These are phyloP conservation scores for Tephrocybe rancida DNA, from an alignment of 768 basidiomycete species.

Conservation along the genomic window DNA sequence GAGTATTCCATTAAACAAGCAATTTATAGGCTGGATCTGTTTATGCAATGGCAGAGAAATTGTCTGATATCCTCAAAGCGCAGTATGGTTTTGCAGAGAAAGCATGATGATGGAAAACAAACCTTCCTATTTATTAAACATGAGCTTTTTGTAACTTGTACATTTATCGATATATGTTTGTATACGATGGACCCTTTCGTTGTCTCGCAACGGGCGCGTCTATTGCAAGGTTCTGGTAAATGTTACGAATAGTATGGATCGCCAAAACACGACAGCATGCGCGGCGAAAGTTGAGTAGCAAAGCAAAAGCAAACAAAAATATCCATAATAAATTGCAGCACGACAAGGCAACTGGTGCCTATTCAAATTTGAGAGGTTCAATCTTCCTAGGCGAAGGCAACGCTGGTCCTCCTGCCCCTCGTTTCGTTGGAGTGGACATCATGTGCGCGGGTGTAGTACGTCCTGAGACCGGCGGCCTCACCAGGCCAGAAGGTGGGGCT, in stretches of 20 bases:
- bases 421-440: slow-evolving; percentile 25
- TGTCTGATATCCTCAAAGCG: slow-evolving; percentile 31
- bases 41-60: slow-evolving; percentile 32
- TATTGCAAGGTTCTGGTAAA: not conserved
- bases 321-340: slow-evolving; percentile 12
- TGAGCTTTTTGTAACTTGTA: no score
- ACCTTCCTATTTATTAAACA: no score
- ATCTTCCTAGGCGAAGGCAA: slow-evolving; percentile 45
- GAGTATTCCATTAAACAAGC: slow-evolving; percentile 1
- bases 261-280: not conserved
- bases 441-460: slow-evolving; percentile 24
- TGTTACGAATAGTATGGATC: not conserved
- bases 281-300: not conserved
- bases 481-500: slow-evolving; percentile 66
- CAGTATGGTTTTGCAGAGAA: slow-evolving; percentile 15
- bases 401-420: slow-evolving; percentile 25
- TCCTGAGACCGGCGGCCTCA: slow-evolving; percentile 42
- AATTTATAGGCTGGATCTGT: slow-evolving; percentile 28
- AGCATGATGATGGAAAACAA: not conserved
- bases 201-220: not conserved
- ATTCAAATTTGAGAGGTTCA: slow-evolving; percentile 46
- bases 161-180: no score
- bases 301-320: not conserved
- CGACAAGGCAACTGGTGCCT: slow-evolving; percentile 7
- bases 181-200: not conserved